Percentiles rank a stretch among this genome's conserved stretches.
These are phyloP conservation scores for Phytophthora uliginosa DNA, from an alignment of 352 stramenopile genomes.

Conservation along the genomic window DNA sequence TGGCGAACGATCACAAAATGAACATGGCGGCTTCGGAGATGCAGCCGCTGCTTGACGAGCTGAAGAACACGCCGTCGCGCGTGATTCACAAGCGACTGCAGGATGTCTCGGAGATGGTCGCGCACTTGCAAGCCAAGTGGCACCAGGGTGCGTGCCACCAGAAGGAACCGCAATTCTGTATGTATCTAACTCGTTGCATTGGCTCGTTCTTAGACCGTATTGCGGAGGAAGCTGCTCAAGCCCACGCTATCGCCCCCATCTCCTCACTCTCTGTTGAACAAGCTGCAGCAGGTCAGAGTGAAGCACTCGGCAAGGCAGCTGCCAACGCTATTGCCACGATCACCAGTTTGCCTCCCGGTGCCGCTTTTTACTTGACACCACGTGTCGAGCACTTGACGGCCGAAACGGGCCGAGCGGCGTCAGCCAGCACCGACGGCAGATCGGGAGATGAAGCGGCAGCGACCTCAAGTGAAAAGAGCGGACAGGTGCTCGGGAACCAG, in stretches of 20 bases:
- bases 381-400: conserved; percentile 29
- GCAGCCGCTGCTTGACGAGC: conserved; percentile 67
- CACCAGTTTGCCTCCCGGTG: conserved; percentile 34
- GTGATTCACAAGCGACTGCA: conserved; percentile 83
- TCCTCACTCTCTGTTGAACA: conserved; percentile 36
- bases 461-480: conserved; percentile 27
- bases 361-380: conserved; percentile 44
- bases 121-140: conserved; percentile 78
- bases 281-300: conserved; percentile 13
- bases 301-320: conserved; percentile 22
- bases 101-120: conserved; percentile 81
- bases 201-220: conserved; percentile 32
- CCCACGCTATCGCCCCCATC: conserved; percentile 26
- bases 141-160: conserved; percentile 52
- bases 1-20: conserved; percentile 70
- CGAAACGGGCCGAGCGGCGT: conserved; percentile 20
- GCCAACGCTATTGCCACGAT: conserved; percentile 33
- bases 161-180: background rate
- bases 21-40: conserved; percentile 69
- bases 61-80: conserved; percentile 63
- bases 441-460: conserved; percentile 30
- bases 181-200: conserved; percentile 13
- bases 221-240: conserved; percentile 40
- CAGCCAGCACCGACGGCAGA: conserved; percentile 27
- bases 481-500: conserved; percentile 30